Evolutionary conservation across 2,329 filamentous ascomycete species (phyloP), one percentile per base, ranked within the genome.

Genomic region (Gyromitra esculenta): DNA sequence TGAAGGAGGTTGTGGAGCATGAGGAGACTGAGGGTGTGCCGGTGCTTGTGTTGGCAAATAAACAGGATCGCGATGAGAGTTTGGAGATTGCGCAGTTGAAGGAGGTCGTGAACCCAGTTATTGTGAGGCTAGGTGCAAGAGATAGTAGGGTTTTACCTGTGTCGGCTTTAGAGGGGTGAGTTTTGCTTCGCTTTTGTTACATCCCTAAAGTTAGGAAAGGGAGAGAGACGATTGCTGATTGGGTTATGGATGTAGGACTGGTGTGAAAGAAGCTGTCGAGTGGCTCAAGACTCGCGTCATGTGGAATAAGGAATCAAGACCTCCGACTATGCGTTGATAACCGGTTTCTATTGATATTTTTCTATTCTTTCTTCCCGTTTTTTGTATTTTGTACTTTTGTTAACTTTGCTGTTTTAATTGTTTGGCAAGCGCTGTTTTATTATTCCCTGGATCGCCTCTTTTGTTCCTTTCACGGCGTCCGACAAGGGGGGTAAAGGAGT

Each of bases 21-120:
- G 89, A 91, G 54, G 94, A 97, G 82, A 92, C 95, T 1, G 92
- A 94, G 81, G 95, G 96, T 11, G 94, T 99, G 77, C 96, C 96
- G 25, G 87, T 99, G 71, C 85, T 99, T 72, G 92, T 99, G 63
- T 85, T 99, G 79, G 96, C 96, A 77, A 99, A 99, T 83, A 99
- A 99, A 85, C 96, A 99, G 85, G 96, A 99, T 83, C 87, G 95
- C 1, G 96, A 99, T 84, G 96, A 98, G 84, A 98, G 95, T 81
- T 92, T 98, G 67, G 96, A 99, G 87, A 96, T 97, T 1, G 95
- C 98, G 76, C 87, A 94, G 79, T 97, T 99, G 82, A 99, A 99
- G 85, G 96, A 99, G 84, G 96, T 98, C 70, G 94, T 99, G 66
- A 91, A 97, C 84, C 94, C 92, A 85, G 94, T 99, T 25, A 76